Evolutionary conservation across 2,329 filamentous ascomycete genomes (phyloP).

Genomic region (Aspergillus unguis): DNA sequence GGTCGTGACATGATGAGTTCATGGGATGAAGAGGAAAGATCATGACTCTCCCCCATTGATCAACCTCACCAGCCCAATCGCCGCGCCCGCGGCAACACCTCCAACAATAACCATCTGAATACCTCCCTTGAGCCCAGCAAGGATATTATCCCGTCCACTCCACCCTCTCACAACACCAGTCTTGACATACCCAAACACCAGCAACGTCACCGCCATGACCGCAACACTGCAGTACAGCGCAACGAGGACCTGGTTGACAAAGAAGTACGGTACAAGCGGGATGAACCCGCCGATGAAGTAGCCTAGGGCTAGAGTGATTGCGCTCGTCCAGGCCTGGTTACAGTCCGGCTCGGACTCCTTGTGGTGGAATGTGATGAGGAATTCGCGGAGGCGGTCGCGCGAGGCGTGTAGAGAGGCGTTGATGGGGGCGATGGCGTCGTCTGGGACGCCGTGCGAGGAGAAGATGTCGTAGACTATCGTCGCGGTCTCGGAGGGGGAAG

Average conservation of each 20-base stretch:
- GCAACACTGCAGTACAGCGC: constrained; percentile 51
- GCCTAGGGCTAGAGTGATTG: constrained; percentile 63
- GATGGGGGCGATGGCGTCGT: constrained; percentile 34
- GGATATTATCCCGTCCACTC: constrained; percentile 45
- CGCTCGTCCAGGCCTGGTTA: constrained; percentile 51
- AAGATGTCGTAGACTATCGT: constrained; percentile 43
- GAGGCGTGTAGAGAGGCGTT: constrained; percentile 36
- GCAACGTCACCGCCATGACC: constrained; percentile 41
- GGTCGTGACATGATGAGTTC: background rate
- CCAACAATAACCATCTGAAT: constrained; percentile 64
- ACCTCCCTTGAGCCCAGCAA: constrained; percentile 57
- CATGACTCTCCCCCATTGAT: constrained; percentile 36
- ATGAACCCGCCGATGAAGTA: constrained; percentile 70
- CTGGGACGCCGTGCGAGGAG: constrained; percentile 39
- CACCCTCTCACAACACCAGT: constrained; percentile 47
- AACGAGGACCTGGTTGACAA: constrained; percentile 45
- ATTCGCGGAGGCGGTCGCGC: constrained; percentile 42
- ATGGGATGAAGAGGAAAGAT: background rate
- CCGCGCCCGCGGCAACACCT: constrained; percentile 62
- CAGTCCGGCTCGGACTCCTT: constrained; percentile 44
- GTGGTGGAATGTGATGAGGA: constrained; percentile 50
- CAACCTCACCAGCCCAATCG: constrained; percentile 60
- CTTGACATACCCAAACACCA: constrained; percentile 44
- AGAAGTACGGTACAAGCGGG: constrained; percentile 69
- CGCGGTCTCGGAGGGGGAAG: constrained; percentile 36